Evolutionary conservation across 306 rosid species (phyloP).

Genomic region (Cucurbita pepo): DNA sequence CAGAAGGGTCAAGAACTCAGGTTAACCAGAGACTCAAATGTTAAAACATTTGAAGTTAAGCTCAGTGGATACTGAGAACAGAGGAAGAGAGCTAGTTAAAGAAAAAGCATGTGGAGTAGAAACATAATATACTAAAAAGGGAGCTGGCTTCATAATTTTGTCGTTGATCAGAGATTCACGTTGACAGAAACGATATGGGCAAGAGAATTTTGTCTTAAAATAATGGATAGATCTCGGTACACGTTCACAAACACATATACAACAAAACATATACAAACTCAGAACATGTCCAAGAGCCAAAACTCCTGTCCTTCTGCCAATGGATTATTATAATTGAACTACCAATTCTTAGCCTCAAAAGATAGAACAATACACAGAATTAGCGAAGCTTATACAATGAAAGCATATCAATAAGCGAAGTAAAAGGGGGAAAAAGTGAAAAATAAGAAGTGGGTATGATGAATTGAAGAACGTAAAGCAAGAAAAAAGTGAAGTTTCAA

Average conservation of each 20-base stretch:
- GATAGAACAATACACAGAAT: not conserved
- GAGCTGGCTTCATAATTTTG: conserved; percentile 14
- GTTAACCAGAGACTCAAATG: conserved; percentile 21
- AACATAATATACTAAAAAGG: conserved; percentile 33
- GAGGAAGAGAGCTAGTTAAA: not conserved
- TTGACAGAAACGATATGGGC: conserved; percentile 4
- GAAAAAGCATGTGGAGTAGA: conserved; percentile 30
- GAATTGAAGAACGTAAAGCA: not conserved
- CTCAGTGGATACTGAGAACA: not conserved
- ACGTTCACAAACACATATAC: not conserved
- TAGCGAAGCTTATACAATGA: not conserved
- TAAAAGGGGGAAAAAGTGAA: not conserved
- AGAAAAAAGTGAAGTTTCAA: not conserved
- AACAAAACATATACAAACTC: not conserved
- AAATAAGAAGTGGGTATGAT: not conserved
- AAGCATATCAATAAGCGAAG: not conserved
- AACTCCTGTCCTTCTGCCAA: not conserved
- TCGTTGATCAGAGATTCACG: not conserved
- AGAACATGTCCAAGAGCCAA: not conserved
- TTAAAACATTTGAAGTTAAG: conserved; percentile 1
- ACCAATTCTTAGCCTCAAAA: not conserved
- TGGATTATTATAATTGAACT: not conserved
- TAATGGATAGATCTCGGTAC: not conserved
- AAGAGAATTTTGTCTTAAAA: not conserved
- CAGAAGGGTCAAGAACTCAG: conserved; percentile 11